Percentiles rank a stretch among this genome's conserved stretches.
Evolutionary conservation across 441 rosid species (phyloP).

Genomic region (Corymbia calophylla): DNA sequence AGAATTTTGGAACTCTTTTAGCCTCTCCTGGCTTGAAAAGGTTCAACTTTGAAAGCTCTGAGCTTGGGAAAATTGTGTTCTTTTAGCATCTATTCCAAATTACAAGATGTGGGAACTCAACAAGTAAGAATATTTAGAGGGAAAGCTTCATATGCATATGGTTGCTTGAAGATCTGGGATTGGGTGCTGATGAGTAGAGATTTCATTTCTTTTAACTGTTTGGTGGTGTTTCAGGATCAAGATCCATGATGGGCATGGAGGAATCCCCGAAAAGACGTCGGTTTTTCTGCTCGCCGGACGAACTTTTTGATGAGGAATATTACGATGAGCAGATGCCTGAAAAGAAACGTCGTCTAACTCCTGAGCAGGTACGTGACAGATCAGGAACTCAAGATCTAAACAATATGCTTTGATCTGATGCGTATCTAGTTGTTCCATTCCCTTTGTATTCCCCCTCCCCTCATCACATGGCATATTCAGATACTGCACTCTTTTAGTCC

Average conservation of each 20-base stretch:
- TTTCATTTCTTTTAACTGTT: neutral
- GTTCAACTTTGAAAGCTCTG: neutral
- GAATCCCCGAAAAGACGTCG: conserved; percentile 64
- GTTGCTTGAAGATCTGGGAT: neutral
- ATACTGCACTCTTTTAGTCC: neutral
- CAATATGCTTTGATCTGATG: neutral
- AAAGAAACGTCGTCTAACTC: conserved; percentile 87
- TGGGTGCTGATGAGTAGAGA: neutral
- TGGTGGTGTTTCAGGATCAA: conserved; percentile 29
- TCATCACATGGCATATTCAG: neutral
- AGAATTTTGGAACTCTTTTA: neutral
- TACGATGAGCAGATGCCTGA: conserved; percentile 76
- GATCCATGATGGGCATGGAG: conserved; percentile 51
- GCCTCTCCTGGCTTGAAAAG: neutral
- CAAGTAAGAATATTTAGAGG: neutral
- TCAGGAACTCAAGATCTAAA: neutral
- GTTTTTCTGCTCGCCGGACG: conserved; percentile 67
- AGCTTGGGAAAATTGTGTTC: neutral
- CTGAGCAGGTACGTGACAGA: conserved; percentile 49
- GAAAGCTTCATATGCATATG: neutral
- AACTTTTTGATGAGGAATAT: conserved; percentile 66
- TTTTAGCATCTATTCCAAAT: neutral
- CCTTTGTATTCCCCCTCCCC: neutral
- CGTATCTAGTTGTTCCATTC: neutral
- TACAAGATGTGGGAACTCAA: neutral